Conservation (phyloP, 441 rosid species). For the Mallotus japonicus region DNA sequence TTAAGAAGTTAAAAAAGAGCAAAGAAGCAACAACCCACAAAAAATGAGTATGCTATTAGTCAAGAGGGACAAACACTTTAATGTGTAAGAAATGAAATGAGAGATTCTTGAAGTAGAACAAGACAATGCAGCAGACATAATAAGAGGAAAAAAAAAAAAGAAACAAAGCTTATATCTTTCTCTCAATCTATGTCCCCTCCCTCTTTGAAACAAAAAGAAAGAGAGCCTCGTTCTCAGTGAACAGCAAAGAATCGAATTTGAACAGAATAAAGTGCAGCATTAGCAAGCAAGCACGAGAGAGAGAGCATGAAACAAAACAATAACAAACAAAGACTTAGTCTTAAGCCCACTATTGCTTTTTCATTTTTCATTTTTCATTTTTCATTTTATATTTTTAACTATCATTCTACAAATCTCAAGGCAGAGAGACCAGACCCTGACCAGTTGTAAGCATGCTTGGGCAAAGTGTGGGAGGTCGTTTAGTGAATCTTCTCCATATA, state of each 20-base stretch:
- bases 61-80: conserved; percentile 39
- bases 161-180: conserved; percentile 28
- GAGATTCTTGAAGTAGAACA: conserved; percentile 70
- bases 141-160: conserved; percentile 28
- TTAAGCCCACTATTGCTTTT: conserved; percentile 15
- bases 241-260: conserved; percentile 66
- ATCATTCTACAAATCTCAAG: conserved; percentile 25
- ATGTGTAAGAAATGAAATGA: conserved; percentile 60
- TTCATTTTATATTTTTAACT: neutral
- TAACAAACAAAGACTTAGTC: conserved; percentile 21
- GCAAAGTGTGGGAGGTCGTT: conserved; percentile 34
- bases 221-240: conserved; percentile 68
- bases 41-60: conserved; percentile 31
- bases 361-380: neutral
- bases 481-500: neutral
- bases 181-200: conserved; percentile 34
- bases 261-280: conserved; percentile 70
- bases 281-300: conserved; percentile 18
- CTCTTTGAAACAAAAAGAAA: conserved; percentile 39
- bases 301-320: conserved; percentile 1
- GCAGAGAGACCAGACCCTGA: conserved; percentile 8
- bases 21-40: conserved; percentile 31
- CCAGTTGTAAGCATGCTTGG: conserved; percentile 16
- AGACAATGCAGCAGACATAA: conserved; percentile 69
- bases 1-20: conserved; percentile 22